Conservation (phyloP, 495 filamentous ascomycete genomes). For the Penicillium waksmanii region DNA sequence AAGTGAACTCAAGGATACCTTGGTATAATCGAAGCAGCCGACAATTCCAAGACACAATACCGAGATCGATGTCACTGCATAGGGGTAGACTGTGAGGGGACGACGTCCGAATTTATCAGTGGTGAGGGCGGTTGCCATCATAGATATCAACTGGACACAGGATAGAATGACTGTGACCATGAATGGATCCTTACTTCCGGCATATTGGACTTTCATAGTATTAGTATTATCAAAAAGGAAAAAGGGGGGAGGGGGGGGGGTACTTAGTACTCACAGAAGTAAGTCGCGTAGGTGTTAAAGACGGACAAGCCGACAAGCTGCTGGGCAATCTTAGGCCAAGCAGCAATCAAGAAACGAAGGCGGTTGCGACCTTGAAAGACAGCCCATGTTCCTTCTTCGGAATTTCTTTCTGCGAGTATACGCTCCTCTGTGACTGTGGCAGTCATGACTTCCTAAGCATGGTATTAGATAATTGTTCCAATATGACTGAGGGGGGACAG, state of each 20-base stretch:
- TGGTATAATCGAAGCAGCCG: slow-evolving; percentile 46
- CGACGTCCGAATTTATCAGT: slow-evolving; percentile 45
- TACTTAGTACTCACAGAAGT: slow-evolving; percentile 38
- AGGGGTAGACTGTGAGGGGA: slow-evolving; percentile 43
- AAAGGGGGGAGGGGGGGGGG: background rate
- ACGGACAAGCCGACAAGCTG: slow-evolving; percentile 47
- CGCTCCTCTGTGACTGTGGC: slow-evolving; percentile 38
- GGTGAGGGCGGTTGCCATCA: slow-evolving; percentile 33
- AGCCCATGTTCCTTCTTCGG: slow-evolving; percentile 30
- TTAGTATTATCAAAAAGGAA: background rate
- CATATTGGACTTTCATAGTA: slow-evolving; percentile 35
- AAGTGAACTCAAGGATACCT: slow-evolving; percentile 34
- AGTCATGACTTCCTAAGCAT: slow-evolving; percentile 32
- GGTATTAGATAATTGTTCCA: background rate
- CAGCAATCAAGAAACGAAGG: slow-evolving; percentile 43
- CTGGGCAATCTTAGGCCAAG: slow-evolving; percentile 47
- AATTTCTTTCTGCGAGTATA: slow-evolving; percentile 31
- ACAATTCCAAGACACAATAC: slow-evolving; percentile 43
- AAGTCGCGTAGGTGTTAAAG: slow-evolving; percentile 47
- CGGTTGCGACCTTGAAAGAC: slow-evolving; percentile 45
- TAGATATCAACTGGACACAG: slow-evolving; percentile 44
- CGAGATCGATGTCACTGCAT: slow-evolving; percentile 40
- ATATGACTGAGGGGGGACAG: background rate
- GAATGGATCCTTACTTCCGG: slow-evolving; percentile 46
- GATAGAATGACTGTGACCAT: slow-evolving; percentile 45